Conservation (phyloP, 805 yeast species). For the Starmera caribaea region DNA sequence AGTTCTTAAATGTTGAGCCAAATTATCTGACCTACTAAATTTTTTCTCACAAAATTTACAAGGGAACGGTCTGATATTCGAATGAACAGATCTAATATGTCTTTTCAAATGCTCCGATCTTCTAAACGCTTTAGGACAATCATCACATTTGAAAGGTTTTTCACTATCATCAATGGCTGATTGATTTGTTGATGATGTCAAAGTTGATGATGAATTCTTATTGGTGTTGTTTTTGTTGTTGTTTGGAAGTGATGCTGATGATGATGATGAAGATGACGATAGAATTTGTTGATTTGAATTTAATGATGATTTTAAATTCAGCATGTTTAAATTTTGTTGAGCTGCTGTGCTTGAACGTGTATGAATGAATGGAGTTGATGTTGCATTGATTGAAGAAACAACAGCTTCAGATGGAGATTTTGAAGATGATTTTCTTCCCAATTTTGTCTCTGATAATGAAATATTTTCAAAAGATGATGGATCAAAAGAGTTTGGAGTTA, state of each 20-base stretch:
- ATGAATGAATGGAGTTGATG: background rate
- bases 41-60: conserved; percentile 53
- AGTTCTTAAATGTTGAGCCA: conserved; percentile 56
- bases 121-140: conserved; percentile 55
- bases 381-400: conserved; percentile 1
- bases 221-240: conserved; percentile 21
- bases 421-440: background rate
- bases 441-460: background rate
- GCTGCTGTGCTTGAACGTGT: too few relatives aligned
- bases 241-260: background rate
- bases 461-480: background rate
- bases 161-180: conserved; percentile 4
- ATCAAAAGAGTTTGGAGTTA: background rate
- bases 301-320: too few relatives aligned
- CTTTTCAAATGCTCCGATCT: conserved; percentile 71
- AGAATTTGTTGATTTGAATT: background rate
- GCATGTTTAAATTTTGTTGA: too few relatives aligned
- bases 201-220: conserved; percentile 16
- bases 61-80: conserved; percentile 59
- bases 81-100: conserved; percentile 64
- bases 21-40: conserved; percentile 57
- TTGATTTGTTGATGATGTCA: background rate
- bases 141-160: conserved; percentile 53
- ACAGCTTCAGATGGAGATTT: background rate
- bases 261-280: background rate